Evolutionary conservation across 371 early-diverging fungal genomes (phyloP), one percentile per base, ranked within the genome.

Genomic region (Mortierella polycephala): DNA sequence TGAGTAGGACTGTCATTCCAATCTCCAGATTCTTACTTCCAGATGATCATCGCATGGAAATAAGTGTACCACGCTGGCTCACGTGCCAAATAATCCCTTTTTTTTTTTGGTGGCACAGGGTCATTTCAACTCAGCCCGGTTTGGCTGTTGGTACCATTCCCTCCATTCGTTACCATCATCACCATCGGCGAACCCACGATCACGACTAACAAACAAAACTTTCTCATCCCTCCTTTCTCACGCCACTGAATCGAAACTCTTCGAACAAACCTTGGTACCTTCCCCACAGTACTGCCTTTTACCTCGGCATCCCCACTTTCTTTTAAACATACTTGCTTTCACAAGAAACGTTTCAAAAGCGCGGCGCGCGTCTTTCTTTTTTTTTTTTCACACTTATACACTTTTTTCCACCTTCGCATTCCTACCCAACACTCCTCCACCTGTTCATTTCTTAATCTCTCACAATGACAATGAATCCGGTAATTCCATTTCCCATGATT

Each of bases 201-300:
- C 51, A 51, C n/a, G n/a, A n/a, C n/a, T 49, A 40, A 44, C 45
- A 37, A 30, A 37, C 50, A 40, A 40, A 11, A 14, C 42, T 21
- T 52, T 30, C 8, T 49, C 14, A 23, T 39, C 50, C 21, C 41
- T 23, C 20, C 16, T 40, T 62, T 41, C 62, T 62, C 62, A n/a
- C 57, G n/a, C 39, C 57, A 18, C 40, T 16, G n/a, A 10, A 18
- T 18, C 51, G 20, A 16, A 16, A 13, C 51, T 18, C n/a, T 16
- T 47, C 16, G 16, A 12, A 14, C 47, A 5, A 5, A 30, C 30
- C 57, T 41, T 16, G 12, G n/a, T 18, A 23, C 49, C 23, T 47
- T 59, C 49, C 60, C 49, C 60, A 14, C 60, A 30, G 49, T 59
- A 20, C 60, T 8, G 37, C 14, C 47, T 14, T 56, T 30, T 20